These are phyloP conservation scores for Stromatinia cepivora DNA, from an alignment of 2,329 filamentous ascomycete species.

Conservation along the genomic window DNA sequence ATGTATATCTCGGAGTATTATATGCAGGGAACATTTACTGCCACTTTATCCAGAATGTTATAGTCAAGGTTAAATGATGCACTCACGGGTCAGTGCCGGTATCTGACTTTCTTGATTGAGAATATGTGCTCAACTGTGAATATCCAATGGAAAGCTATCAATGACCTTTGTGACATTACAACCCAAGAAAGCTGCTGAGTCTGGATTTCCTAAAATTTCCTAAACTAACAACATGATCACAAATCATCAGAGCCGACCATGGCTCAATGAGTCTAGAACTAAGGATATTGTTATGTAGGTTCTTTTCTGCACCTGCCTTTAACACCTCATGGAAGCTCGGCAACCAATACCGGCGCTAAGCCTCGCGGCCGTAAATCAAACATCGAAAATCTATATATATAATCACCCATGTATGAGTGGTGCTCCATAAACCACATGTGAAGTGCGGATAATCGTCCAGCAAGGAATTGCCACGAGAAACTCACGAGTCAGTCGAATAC, in stretches of 20 bases:
- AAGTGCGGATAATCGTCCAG: neutral
- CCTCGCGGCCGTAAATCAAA: neutral
- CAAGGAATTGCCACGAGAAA: neutral
- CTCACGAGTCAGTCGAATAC: neutral
- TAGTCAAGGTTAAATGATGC: neutral
- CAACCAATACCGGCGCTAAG: slow-evolving; percentile 11
- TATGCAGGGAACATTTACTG: slow-evolving; percentile 14
- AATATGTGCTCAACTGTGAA: neutral
- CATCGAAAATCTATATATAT: neutral
- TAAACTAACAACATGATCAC: no score
- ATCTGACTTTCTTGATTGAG: slow-evolving; percentile 3
- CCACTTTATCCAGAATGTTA: slow-evolving; percentile 12
- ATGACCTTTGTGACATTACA: no score
- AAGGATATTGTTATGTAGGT: no score
- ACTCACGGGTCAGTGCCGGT: neutral
- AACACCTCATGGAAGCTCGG: neutral
- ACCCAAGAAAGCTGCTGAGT: no score
- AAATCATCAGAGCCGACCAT: no score
- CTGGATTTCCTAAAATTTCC: no score
- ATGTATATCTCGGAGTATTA: slow-evolving; percentile 14
- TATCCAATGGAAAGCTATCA: no score
- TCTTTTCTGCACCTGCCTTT: neutral
- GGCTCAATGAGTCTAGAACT: no score
- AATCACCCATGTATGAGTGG: neutral
- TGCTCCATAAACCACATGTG: neutral